Percentiles rank a stretch among this genome's conserved stretches.
Conservation (phyloP, 352 stramenopile species). For the Pythium dissotocum region DNA sequence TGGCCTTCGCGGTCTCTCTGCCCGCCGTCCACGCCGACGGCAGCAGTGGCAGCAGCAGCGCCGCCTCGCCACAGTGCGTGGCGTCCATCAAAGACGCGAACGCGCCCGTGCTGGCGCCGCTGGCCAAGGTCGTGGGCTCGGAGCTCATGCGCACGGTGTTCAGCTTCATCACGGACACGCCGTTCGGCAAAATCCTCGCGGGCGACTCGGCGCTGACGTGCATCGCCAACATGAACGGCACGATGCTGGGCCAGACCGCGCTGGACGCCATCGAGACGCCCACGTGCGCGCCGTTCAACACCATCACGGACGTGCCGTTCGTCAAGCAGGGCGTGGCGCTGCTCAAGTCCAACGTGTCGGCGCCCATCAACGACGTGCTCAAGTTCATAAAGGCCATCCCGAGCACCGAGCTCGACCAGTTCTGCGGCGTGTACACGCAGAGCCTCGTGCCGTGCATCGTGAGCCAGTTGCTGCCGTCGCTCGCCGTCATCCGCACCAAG, state of each 20-base stretch:
- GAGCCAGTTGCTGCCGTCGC: slow-evolving; percentile 52
- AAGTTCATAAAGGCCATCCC: slow-evolving; percentile 33
- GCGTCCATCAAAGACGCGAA: slow-evolving; percentile 26
- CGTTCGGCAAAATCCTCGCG: slow-evolving; percentile 42
- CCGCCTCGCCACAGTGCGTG: slow-evolving; percentile 22
- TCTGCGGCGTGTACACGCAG: slow-evolving; percentile 51
- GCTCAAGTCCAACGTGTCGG: slow-evolving; percentile 20
- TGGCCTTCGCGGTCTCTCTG: not conserved
- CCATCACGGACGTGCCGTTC: slow-evolving; percentile 42
- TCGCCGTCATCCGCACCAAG: slow-evolving; percentile 49
- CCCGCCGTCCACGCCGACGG: not conserved
- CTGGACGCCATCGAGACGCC: slow-evolving; percentile 35
- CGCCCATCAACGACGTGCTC: slow-evolving; percentile 33
- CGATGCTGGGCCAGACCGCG: slow-evolving; percentile 38
- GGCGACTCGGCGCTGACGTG: slow-evolving; percentile 46
- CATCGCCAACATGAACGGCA: slow-evolving; percentile 65
- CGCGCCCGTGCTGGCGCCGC: slow-evolving; percentile 31
- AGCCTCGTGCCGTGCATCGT: slow-evolving; percentile 50
- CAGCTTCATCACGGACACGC: slow-evolving; percentile 32
- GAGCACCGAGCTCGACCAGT: slow-evolving; percentile 44
- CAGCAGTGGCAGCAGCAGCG: not conserved
- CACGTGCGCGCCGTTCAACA: slow-evolving; percentile 36
- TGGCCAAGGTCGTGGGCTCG: slow-evolving; percentile 22
- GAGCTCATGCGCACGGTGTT: slow-evolving; percentile 21
- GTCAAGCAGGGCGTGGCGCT: slow-evolving; percentile 37